Evolutionary conservation across 805 yeast genomes (phyloP).

Genomic region (Zygosaccharomyces kombuchaensis): DNA sequence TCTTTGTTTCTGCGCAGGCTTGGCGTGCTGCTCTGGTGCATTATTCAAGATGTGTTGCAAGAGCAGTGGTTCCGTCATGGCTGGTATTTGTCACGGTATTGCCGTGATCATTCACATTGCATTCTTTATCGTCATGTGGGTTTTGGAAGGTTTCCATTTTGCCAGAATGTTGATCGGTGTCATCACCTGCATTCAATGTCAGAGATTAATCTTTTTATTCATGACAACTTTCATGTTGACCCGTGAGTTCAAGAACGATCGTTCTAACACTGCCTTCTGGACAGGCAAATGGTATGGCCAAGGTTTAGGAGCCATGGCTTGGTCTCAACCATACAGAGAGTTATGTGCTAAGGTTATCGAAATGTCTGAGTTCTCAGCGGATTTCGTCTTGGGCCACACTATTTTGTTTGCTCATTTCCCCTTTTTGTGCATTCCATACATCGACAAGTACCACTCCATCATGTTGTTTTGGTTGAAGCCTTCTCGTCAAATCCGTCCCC

Average conservation of each 20-base stretch:
- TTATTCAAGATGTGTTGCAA: slow-evolving; percentile 90
- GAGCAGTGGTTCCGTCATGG: slow-evolving; percentile 91
- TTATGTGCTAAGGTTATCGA: slow-evolving; percentile 91
- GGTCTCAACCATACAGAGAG: slow-evolving; percentile 95
- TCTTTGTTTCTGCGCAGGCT: slow-evolving; percentile 64
- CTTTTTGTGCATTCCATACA: slow-evolving; percentile 71
- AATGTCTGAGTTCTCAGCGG: slow-evolving; percentile 93
- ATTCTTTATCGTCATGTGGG: slow-evolving; percentile 96
- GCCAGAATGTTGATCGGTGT: slow-evolving; percentile 83
- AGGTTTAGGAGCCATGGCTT: slow-evolving; percentile 88
- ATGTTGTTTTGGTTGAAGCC: slow-evolving; percentile 99
- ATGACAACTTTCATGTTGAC: slow-evolving; percentile 76
- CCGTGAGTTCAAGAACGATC: slow-evolving; percentile 94
- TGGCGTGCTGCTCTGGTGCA: slow-evolving; percentile 98
- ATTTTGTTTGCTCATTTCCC: slow-evolving; percentile 88
- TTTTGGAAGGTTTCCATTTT: slow-evolving; percentile 86
- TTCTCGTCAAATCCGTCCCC: slow-evolving; percentile 85
- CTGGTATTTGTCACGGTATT: slow-evolving; percentile 93
- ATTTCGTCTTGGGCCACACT: slow-evolving; percentile 88
- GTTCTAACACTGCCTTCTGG: slow-evolving; percentile 98
- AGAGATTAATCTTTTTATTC: slow-evolving; percentile 81
- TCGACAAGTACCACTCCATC: slow-evolving; percentile 97
- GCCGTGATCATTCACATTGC: slow-evolving; percentile 84
- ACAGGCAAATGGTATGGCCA: slow-evolving; percentile 98
- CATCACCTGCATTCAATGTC: slow-evolving; percentile 76